These are phyloP conservation scores for Neonectria faginata DNA, from an alignment of 2,329 filamentous ascomycete genomes.

Conservation along the genomic window DNA sequence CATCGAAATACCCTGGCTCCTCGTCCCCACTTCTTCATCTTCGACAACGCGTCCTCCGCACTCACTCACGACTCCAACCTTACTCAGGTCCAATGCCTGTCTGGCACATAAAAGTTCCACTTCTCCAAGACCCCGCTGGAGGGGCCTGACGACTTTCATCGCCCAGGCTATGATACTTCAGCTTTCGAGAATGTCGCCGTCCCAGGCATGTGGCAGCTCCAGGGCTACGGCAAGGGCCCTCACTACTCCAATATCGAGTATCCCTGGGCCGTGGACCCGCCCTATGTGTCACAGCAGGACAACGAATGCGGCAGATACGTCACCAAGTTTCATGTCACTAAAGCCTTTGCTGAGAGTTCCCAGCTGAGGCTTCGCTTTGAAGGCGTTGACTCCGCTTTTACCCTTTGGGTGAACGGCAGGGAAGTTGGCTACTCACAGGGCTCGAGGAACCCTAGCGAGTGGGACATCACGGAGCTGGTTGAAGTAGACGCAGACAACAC, in stretches of 20 bases:
- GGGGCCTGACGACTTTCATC: constrained; percentile 56
- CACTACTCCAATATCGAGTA: constrained; percentile 79
- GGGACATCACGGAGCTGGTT: constrained; percentile 72
- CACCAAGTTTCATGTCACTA: constrained; percentile 65
- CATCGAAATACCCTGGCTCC: constrained; percentile 70
- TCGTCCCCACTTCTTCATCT: constrained; percentile 68
- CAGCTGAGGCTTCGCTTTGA: constrained; percentile 79
- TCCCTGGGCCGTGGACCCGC: constrained; percentile 75
- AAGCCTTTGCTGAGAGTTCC: constrained; percentile 55
- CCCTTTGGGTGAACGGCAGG: constrained; percentile 76
- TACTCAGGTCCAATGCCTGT: constrained; percentile 58
- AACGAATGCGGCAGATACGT: constrained; percentile 75
- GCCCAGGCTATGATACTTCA: background rate
- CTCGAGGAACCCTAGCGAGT: constrained; percentile 78
- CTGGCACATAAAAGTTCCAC: constrained; percentile 59
- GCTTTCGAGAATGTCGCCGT: constrained; percentile 61
- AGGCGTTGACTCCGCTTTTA: constrained; percentile 79
- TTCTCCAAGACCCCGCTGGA: constrained; percentile 59
- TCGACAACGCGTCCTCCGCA: constrained; percentile 61
- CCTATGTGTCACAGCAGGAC: constrained; percentile 69
- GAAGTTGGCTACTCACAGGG: constrained; percentile 80
- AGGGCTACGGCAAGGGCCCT: constrained; percentile 70
- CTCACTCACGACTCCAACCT: constrained; percentile 55
- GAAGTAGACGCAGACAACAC: constrained; percentile 60
- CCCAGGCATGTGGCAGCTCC: constrained; percentile 78